Conservation (phyloP, 1,284 basidiomycete species). For the Boletus subluridellus region DNA sequence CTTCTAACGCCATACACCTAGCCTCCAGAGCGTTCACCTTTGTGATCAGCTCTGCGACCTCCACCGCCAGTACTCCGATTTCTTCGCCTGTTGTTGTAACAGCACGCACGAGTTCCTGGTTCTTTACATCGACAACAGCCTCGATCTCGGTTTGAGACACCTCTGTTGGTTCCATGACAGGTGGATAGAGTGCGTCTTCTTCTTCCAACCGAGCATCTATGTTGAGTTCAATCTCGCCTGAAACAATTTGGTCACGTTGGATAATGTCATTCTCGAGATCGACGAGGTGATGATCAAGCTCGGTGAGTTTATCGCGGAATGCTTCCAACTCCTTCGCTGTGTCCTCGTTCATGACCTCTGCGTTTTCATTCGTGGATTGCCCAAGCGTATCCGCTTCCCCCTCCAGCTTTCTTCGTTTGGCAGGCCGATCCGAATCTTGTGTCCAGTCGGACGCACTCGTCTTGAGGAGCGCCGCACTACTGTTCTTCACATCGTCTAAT, state of each 20-base stretch:
- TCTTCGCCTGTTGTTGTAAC: conserved; percentile 34
- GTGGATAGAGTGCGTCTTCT: conserved; percentile 24
- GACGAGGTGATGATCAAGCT: conserved; percentile 38
- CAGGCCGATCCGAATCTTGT: conserved; percentile 31
- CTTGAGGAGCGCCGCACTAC: conserved; percentile 25
- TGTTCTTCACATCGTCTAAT: conserved; percentile 26
- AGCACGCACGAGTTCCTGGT: conserved; percentile 15
- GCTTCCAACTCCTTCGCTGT: conserved; percentile 33
- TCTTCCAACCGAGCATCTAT: conserved; percentile 39
- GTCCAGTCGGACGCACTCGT: conserved; percentile 8
- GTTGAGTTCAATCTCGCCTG: conserved; percentile 39
- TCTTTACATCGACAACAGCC: conserved; percentile 18
- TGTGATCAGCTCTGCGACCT: conserved; percentile 38
- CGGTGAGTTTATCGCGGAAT: conserved; percentile 39
- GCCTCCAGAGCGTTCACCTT: conserved; percentile 29
- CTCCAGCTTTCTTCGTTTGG: conserved; percentile 41
- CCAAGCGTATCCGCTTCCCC: conserved; percentile 2
- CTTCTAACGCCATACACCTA: conserved; percentile 30
- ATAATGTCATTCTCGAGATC: conserved; percentile 45
- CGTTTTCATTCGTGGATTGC: conserved; percentile 12
- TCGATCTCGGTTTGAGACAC: conserved; percentile 26
- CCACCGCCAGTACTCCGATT: conserved; percentile 38
- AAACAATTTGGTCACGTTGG: conserved; percentile 37
- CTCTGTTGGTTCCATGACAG: conserved; percentile 14
- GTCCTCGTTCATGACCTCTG: conserved; percentile 9